Conservation (phyloP, 352 stramenopile genomes). For the Lagenidium sp. region DNA sequence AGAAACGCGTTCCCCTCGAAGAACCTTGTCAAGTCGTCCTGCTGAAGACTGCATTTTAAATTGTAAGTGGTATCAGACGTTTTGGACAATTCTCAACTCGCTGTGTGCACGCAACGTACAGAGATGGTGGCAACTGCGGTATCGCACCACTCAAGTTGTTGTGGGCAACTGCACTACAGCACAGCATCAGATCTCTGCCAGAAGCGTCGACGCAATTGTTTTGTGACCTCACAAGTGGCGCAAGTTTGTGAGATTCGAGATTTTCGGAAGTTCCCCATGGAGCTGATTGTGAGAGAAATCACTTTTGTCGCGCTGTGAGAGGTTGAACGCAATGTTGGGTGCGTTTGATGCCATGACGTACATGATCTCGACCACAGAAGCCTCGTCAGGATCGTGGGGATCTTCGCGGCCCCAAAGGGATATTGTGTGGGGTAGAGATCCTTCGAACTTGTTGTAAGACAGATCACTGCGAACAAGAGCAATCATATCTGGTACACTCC, state of each 20-base stretch:
- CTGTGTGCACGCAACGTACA: constrained; percentile 11
- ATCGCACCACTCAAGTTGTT: constrained; percentile 12
- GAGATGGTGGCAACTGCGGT: constrained; percentile 2
- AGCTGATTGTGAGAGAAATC: constrained; percentile 43
- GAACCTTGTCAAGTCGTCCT: no score
- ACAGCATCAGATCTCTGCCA: background rate
- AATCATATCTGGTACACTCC: no score
- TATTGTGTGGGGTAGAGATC: constrained; percentile 24
- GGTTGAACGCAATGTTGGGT: no score
- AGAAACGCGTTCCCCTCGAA: constrained; percentile 18
- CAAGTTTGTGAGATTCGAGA: constrained; percentile 37
- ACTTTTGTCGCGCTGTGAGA: no score
- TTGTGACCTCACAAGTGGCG: constrained; percentile 46
- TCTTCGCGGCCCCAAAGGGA: constrained; percentile 33
- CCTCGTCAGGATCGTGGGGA: constrained; percentile 36
- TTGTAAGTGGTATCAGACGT: no score
- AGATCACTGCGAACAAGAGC: constrained; percentile 25
- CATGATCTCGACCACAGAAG: constrained; percentile 30
- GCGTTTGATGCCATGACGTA: constrained; percentile 22
- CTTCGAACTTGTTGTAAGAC: constrained; percentile 40
- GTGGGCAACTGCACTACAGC: constrained; percentile 6
- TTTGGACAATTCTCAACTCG: no score
- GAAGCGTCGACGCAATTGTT: no score
- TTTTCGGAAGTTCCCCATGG: constrained; percentile 21
- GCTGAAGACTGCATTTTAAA: no score